phyloP scores from a whole-genome alignment of 164 flowering plant species.

The Stephania japonica region DNA sequence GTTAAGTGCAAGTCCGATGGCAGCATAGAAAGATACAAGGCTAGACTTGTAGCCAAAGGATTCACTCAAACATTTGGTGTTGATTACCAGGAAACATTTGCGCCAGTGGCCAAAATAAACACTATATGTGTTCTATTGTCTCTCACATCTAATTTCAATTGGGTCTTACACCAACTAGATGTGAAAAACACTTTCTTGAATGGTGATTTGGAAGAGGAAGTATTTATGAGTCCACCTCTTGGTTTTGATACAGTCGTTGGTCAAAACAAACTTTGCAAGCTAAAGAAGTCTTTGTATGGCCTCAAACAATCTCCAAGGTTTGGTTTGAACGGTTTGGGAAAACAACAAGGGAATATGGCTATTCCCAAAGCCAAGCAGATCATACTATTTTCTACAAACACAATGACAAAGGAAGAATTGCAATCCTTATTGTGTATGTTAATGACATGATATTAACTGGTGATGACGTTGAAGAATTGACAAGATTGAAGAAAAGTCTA shows the following conservation, averaged over 20 bases:
- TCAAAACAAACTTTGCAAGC: no score
- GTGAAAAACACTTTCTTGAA: neutral
- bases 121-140: neutral
- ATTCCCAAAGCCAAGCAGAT: no score
- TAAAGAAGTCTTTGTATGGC: neutral
- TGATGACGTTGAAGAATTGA: neutral
- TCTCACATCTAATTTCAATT: neutral
- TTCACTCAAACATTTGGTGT: neutral
- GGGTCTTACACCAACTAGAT: neutral
- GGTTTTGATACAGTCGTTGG: no score
- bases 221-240: no score
- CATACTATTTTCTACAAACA: no score
- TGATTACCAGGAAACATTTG: constrained; percentile 5
- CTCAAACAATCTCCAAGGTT: no score
- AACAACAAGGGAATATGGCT: neutral
- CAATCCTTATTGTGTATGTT: no score
- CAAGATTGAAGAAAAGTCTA: no score
- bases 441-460: no score
- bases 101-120: neutral
- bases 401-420: no score
- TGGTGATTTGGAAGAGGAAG: no score
- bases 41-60: neutral
- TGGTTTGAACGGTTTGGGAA: no score
- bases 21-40: neutral
- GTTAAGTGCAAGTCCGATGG: neutral